Base-by-base conservation (phyloP, 805 yeast species). In the Metschnikowia picachoensis region DNA sequence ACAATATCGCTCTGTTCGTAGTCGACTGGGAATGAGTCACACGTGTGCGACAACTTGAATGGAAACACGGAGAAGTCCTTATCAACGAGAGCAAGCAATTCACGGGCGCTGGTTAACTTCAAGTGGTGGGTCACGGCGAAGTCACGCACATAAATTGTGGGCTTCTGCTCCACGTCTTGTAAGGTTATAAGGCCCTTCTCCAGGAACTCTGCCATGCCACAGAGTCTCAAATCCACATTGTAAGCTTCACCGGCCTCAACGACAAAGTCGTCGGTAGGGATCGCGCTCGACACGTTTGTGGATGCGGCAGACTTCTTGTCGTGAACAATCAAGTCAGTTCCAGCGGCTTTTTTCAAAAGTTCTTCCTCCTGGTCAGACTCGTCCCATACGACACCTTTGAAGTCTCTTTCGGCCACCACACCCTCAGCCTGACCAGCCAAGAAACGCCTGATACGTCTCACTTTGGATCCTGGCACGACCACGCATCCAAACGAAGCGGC, bases 381-480 rank as follows among this genome's bases (percentile, higher is more conserved):
- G 44, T 85, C 77, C 95, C 95, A 87, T 27, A 78, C 85, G 44
- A 91, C 95, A 61, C 96, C 97, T 67, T 92, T 91, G 69, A 86
- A 87, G 55, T 88, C 96, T 61, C 83, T 79, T 71, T 92, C 99
- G 33, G 91, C 92, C 53, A 90, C 94, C 45, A 90, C 73, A 62
- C 90, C 94, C 61, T 89, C 95, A 48, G 91, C 84, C 73, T 94
- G 99, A 44, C 99, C 99, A 34, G 96, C 95, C 61, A 94, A 79
- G 60, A 92, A 94, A 62, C 98, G 80, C 73, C 96, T 80, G 47
- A 91, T 77, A 65, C 97, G 80, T 70, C 99, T 85, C 36, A 94
- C 87, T 64, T 88, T 83, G 17, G 97, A 87, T 0, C 96, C 96
- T 29, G 98, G 98, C 32, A 87, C 89, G 44, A 94, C 89, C 47